These are phyloP conservation scores for Spathaspora sp. DNA, from an alignment of 1,139 yeast genomes.

Conservation along the genomic window DNA sequence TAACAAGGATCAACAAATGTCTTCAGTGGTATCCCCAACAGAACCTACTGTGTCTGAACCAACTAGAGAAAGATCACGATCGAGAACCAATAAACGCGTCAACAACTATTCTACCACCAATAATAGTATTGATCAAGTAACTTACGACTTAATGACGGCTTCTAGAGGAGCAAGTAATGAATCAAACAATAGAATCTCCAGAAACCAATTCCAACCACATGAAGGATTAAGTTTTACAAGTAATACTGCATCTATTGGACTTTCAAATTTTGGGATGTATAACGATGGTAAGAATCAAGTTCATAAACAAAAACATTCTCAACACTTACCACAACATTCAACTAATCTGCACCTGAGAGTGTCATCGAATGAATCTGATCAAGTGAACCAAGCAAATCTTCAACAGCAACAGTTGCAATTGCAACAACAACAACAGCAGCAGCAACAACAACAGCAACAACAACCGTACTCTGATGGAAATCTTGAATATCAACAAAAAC, in stretches of 20 bases:
- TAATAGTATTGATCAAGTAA: background rate
- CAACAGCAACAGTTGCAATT: constrained; percentile 6
- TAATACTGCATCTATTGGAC: constrained; percentile 7
- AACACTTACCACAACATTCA: constrained; percentile 11
- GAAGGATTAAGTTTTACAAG: constrained; percentile 28
- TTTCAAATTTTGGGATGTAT: constrained; percentile 1
- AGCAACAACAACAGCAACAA: constrained; percentile 5
- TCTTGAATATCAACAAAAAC: background rate
- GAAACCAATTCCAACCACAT: constrained; percentile 32
- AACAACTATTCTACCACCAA: background rate
- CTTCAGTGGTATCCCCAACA: background rate
- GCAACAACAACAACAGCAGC: constrained; percentile 6
- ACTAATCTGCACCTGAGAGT: constrained; percentile 1
- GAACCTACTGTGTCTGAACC: background rate
- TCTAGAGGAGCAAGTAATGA: background rate
- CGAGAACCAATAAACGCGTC: background rate
- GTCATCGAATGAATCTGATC: background rate
- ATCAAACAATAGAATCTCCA: constrained; percentile 9
- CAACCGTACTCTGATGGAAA: constrained; percentile 1
- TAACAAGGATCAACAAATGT: background rate
- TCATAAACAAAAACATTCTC: constrained; percentile 12
- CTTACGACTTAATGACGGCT: constrained; percentile 1
- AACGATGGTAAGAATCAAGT: constrained; percentile 2
- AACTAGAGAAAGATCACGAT: background rate
- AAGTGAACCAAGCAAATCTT: background rate